Conservation (phyloP, 2,329 filamentous ascomycete species). For the Sporothrix mexicana region DNA sequence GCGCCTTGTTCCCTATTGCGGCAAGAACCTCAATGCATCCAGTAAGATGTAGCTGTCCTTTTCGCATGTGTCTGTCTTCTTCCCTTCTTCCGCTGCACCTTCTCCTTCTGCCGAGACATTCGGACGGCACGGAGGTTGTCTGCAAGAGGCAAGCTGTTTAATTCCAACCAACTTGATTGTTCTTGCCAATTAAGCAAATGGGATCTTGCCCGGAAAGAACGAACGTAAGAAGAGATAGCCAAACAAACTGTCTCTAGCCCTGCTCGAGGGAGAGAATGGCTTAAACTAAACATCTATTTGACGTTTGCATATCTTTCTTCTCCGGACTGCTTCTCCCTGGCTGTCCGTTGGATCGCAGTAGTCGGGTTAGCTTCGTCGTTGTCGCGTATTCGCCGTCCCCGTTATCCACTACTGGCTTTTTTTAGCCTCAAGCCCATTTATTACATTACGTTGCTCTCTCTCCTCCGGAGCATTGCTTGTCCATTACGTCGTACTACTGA, state of each 20-base stretch:
- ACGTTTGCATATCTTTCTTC: background rate
- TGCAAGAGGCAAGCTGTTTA: slow-evolving; percentile 18
- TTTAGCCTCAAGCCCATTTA: slow-evolving; percentile 9
- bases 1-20: slow-evolving; percentile 14
- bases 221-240: background rate
- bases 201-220: background rate
- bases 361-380: background rate
- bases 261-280: background rate
- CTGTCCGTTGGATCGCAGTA: background rate
- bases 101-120: slow-evolving; percentile 23
- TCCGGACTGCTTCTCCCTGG: background rate
- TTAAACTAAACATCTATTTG: background rate
- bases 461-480: background rate
- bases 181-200: slow-evolving; percentile 1
- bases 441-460: no score
- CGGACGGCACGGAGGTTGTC: slow-evolving; percentile 22
- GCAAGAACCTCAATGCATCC: background rate
- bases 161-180: background rate
- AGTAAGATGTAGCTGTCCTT: slow-evolving; percentile 8
- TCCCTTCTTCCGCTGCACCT: slow-evolving; percentile 2
- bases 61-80: slow-evolving; percentile 3
- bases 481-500: no score
- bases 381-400: slow-evolving; percentile 7
- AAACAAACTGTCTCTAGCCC: background rate
- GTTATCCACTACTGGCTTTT: slow-evolving; percentile 17